Percentiles rank a stretch among this genome's conserved stretches.
These are phyloP conservation scores for Breviolum minutum DNA, from an alignment of 73 alveolate species.

Conservation along the genomic window DNA sequence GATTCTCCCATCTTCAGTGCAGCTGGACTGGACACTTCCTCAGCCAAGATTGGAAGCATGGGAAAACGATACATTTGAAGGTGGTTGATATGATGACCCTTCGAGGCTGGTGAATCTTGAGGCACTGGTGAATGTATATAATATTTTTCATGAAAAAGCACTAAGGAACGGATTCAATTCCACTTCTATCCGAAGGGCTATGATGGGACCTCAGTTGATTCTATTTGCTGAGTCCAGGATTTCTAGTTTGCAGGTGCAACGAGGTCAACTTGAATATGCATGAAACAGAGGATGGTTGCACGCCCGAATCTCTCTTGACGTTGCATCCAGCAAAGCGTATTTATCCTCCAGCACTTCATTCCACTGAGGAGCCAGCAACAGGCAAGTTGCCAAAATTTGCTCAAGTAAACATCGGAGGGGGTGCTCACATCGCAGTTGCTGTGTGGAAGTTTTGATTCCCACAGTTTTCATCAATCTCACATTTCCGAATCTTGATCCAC, in stretches of 20 bases:
- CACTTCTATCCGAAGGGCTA: constrained; percentile 87
- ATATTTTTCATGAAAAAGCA: too few relatives aligned
- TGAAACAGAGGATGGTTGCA: background rate
- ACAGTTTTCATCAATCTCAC: too few relatives aligned
- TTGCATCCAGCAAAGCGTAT: background rate
- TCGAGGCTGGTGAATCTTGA: background rate
- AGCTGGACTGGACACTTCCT: constrained; percentile 19
- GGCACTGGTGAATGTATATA: background rate
- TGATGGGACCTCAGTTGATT: background rate
- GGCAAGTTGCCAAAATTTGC: background rate
- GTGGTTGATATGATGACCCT: background rate
- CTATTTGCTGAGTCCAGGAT: too few relatives aligned
- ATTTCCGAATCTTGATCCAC: too few relatives aligned
- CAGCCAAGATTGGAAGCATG: background rate
- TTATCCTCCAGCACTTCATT: background rate
- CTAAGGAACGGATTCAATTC: constrained; percentile 49
- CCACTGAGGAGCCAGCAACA: constrained; percentile 13
- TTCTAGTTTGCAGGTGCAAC: too few relatives aligned
- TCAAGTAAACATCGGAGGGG: too few relatives aligned
- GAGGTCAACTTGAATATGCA: too few relatives aligned
- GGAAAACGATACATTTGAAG: background rate
- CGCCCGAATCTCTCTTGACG: too few relatives aligned
- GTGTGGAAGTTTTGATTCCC: too few relatives aligned
- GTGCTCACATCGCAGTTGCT: too few relatives aligned
- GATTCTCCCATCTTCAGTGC: constrained; percentile 93